Conservation (phyloP, 2,329 filamentous ascomycete genomes). For the Cordyceps javanica region DNA sequence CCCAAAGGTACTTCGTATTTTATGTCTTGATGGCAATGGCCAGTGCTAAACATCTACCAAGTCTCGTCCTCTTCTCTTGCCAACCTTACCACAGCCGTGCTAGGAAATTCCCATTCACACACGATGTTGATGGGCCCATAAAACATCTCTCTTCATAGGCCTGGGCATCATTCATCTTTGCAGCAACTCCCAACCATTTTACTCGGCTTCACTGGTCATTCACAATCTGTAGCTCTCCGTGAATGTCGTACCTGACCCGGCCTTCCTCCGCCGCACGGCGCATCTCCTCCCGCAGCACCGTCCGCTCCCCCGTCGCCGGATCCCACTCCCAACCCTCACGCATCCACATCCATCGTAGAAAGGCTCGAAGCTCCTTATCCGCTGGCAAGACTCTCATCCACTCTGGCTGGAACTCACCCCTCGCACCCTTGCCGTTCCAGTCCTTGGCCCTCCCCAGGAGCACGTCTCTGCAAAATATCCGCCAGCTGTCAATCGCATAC, state of each 20-base stretch:
- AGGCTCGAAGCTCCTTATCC: slow-evolving; percentile 87
- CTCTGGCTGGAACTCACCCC: slow-evolving; percentile 65
- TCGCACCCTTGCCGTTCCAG: slow-evolving; percentile 55
- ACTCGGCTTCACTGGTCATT: slow-evolving; percentile 11
- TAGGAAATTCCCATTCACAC: too few relatives aligned
- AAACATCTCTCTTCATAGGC: too few relatives aligned
- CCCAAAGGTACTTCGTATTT: too few relatives aligned
- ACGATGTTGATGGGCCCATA: too few relatives aligned
- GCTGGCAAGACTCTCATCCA: slow-evolving; percentile 80
- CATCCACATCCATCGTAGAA: slow-evolving; percentile 87
- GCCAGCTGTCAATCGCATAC: slow-evolving; percentile 85
- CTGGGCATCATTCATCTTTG: too few relatives aligned
- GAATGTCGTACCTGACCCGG: slow-evolving; percentile 49
- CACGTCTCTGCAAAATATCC: slow-evolving; percentile 84
- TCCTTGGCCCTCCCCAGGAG: slow-evolving; percentile 59
- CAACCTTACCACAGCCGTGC: too few relatives aligned
- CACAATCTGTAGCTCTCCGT: slow-evolving; percentile 40
- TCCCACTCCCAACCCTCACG: slow-evolving; percentile 81
- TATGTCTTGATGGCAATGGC: too few relatives aligned
- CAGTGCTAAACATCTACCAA: too few relatives aligned
- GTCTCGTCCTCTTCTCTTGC: too few relatives aligned
- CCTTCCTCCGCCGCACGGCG: slow-evolving; percentile 51
- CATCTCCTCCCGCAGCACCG: slow-evolving; percentile 46
- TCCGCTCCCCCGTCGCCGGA: slow-evolving; percentile 59
- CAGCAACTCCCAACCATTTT: not conserved